Conservation (phyloP, 1,284 basidiomycete genomes). For the Mycosarcoma maydis region DNA sequence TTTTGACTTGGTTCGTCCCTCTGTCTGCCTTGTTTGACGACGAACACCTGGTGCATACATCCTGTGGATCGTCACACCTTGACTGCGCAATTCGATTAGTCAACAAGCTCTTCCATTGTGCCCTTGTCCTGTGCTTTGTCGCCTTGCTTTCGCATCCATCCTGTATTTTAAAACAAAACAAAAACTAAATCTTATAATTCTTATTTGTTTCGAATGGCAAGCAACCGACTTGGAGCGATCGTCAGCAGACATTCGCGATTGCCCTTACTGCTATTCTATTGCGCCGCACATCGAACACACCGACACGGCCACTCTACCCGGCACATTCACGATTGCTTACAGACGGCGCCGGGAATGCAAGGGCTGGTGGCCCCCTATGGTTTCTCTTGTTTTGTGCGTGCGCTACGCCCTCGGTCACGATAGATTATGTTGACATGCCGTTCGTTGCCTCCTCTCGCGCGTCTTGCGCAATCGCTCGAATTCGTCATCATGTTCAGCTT, state of each 20-base stretch:
- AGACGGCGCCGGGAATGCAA: background rate
- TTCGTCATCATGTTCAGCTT: too few relatives aligned
- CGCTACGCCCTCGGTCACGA: too few relatives aligned
- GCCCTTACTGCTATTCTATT: background rate
- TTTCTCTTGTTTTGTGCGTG: too few relatives aligned
- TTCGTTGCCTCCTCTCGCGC: too few relatives aligned
- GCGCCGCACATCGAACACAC: too few relatives aligned
- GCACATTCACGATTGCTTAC: background rate
- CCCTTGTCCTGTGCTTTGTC: background rate
- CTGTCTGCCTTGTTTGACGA: background rate
- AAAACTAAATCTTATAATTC: too few relatives aligned
- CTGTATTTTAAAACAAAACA: background rate
- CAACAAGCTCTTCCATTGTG: background rate
- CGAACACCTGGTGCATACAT: too few relatives aligned
- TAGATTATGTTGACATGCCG: too few relatives aligned
- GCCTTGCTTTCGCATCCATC: slow-evolving; percentile 12
- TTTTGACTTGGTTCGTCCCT: slow-evolving; percentile 9
- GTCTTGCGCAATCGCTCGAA: too few relatives aligned
- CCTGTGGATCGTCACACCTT: slow-evolving; percentile 15
- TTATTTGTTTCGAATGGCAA: background rate
- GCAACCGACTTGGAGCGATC: background rate
- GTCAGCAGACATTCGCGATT: background rate
- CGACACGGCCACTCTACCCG: background rate
- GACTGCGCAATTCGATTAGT: too few relatives aligned
- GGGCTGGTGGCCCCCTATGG: too few relatives aligned